Conservation (phyloP, 306 rosid species). For the Quercus engelmannii region DNA sequence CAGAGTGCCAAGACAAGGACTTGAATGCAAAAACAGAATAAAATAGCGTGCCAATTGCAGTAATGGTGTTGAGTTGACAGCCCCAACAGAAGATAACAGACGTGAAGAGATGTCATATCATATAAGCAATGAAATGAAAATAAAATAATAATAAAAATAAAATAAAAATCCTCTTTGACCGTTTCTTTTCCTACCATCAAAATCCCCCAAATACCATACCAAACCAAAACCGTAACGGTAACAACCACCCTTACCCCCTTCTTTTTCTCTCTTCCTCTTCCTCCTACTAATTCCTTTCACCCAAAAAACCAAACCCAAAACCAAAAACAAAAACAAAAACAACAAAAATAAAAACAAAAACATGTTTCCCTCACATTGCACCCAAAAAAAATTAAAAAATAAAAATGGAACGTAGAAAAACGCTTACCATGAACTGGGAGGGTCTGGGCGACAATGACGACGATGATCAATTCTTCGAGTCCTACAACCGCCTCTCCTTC, state of each 20-base stretch:
- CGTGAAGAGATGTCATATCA: too few species aligned
- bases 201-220: too few species aligned
- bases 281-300: neutral
- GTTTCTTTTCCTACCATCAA: conserved; percentile 18
- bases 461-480: conserved; percentile 63
- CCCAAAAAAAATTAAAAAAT: neutral
- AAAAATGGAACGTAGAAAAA: conserved; percentile 44
- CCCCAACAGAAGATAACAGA: too few species aligned
- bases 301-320: too few species aligned
- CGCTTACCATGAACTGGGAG: conserved; percentile 56
- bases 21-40: too few species aligned
- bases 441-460: conserved; percentile 48
- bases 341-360: neutral
- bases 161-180: neutral
- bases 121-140: too few species aligned
- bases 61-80: too few species aligned
- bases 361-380: neutral
- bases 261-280: conserved; percentile 40
- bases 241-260: conserved; percentile 18
- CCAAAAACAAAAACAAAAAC: too few species aligned
- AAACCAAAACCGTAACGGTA: conserved; percentile 15
- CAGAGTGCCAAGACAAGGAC: too few species aligned
- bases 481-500: conserved; percentile 35
- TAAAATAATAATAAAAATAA: too few species aligned
- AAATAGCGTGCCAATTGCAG: too few species aligned